Conservation (phyloP, 768 basidiomycete genomes). For the Boletus vermiculosoides region DNA sequence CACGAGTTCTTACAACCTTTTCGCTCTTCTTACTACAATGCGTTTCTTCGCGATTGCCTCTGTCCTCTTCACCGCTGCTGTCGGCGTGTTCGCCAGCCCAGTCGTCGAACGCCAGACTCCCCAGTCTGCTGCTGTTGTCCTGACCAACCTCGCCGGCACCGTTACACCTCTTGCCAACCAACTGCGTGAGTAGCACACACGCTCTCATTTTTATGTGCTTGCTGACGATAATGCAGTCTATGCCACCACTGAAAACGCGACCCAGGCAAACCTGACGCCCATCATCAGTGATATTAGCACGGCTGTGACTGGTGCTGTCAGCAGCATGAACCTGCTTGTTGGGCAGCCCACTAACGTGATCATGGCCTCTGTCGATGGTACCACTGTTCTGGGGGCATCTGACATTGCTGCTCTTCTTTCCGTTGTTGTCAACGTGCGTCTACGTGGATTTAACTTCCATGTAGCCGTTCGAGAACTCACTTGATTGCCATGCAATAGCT, state of each 20-base stretch:
- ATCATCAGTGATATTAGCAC: conserved; percentile 9
- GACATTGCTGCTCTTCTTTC: conserved; percentile 8
- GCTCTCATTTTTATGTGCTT: neutral
- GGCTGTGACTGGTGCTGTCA: conserved; percentile 6
- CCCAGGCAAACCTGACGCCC: conserved; percentile 3
- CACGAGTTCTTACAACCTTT: conserved; percentile 6
- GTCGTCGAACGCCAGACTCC: conserved; percentile 5
- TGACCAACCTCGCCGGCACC: conserved; percentile 2
- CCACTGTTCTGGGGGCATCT: neutral
- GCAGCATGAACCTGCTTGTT: conserved; percentile 2
- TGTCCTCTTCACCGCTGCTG: conserved; percentile 7
- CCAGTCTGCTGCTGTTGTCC: conserved; percentile 6
- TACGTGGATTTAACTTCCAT: neutral
- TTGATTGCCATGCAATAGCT: conserved; percentile 4
- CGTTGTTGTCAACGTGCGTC: conserved; percentile 7
- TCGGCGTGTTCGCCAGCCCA: conserved; percentile 10
- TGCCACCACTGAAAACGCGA: conserved; percentile 12
- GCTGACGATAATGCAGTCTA: conserved; percentile 8
- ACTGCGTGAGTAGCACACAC: conserved; percentile 5
- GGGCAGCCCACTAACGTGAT: conserved; percentile 1
- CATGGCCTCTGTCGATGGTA: conserved; percentile 9
- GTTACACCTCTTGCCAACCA: conserved; percentile 8
- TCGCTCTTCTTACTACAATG: conserved; percentile 2
- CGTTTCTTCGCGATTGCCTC: conserved; percentile 9
- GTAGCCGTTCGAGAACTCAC: neutral